phyloP scores from a whole-genome alignment of 139 green algal genomes.

The Chlamydomonas sp. region DNA sequence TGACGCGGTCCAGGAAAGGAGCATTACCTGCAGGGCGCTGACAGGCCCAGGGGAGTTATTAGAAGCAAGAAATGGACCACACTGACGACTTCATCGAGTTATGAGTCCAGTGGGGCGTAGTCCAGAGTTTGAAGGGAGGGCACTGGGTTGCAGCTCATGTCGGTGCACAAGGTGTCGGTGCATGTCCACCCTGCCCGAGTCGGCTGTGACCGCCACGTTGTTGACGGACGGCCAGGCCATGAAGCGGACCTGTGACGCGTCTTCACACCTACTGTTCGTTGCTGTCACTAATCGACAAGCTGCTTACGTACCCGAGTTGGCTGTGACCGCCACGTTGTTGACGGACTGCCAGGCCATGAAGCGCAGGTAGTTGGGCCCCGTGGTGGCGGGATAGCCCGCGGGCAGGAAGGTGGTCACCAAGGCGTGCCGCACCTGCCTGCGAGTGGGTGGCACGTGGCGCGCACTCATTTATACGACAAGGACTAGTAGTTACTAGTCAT shows the following conservation, averaged over 20 bases:
- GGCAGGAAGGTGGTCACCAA: conserved; percentile 60
- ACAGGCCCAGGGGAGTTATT: too few relatives aligned
- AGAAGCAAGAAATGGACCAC: too few relatives aligned
- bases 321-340: conserved; percentile 63
- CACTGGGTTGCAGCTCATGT: too few relatives aligned
- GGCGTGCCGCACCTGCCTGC: conserved; percentile 16
- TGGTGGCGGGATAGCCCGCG: conserved; percentile 54
- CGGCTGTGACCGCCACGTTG: conserved; percentile 64
- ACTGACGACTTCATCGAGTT: too few relatives aligned
- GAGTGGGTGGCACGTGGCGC: not conserved
- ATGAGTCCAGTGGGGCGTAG: too few relatives aligned
- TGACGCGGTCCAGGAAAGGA: too few relatives aligned
- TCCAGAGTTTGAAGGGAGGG: too few relatives aligned
- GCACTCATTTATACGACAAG: too few relatives aligned
- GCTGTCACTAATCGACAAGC: not conserved
- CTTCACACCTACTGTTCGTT: not conserved
- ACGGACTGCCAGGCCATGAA: conserved; percentile 53
- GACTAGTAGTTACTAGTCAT: too few relatives aligned
- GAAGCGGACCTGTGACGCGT: conserved; percentile 25
- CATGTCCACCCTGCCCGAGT: conserved; percentile 23
- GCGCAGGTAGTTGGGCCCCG: conserved; percentile 47
- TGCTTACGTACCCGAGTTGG: conserved; percentile 43
- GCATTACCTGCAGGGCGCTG: too few relatives aligned
- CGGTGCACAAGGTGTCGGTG: too few relatives aligned
- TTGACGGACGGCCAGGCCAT: conserved; percentile 52